phyloP scores from a whole-genome alignment of 2,329 filamentous ascomycete genomes.

The Fusarium napiforme region DNA sequence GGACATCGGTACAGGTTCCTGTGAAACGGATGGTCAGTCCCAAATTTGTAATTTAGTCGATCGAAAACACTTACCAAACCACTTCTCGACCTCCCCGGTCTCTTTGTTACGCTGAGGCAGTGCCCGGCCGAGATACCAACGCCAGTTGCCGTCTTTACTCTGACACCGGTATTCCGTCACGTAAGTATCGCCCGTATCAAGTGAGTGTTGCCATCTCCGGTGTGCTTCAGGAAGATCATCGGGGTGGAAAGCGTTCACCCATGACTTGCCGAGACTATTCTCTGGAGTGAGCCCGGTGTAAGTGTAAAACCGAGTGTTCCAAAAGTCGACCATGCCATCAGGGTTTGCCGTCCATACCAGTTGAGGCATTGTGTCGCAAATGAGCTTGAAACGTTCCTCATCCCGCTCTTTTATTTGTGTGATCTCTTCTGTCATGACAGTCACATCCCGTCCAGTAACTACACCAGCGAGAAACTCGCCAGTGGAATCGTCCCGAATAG shows the following conservation, averaged over 20 bases:
- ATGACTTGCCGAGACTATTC: slow-evolving; percentile 70
- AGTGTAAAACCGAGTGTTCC: slow-evolving; percentile 81
- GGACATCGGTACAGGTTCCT: slow-evolving; percentile 80
- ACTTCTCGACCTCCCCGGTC: slow-evolving; percentile 76
- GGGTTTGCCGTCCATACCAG: slow-evolving; percentile 79
- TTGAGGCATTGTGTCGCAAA: slow-evolving; percentile 78
- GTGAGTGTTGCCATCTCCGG: slow-evolving; percentile 69
- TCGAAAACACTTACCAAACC: slow-evolving; percentile 69
- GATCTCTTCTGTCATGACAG: slow-evolving; percentile 75
- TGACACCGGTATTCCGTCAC: slow-evolving; percentile 76
- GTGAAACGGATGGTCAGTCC: not conserved
- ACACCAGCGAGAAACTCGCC: slow-evolving; percentile 80
- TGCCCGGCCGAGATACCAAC: slow-evolving; percentile 82
- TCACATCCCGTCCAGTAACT: slow-evolving; percentile 78
- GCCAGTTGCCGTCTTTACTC: slow-evolving; percentile 74
- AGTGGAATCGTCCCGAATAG: slow-evolving; percentile 72
- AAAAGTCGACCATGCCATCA: slow-evolving; percentile 77
- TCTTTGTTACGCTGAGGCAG: slow-evolving; percentile 73
- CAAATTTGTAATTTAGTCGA: not conserved
- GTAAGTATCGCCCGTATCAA: slow-evolving; percentile 76
- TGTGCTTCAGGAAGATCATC: slow-evolving; percentile 71
- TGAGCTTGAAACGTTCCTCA: slow-evolving; percentile 78
- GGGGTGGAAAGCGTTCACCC: slow-evolving; percentile 73
- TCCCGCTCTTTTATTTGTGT: slow-evolving; percentile 75
- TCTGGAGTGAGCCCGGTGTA: slow-evolving; percentile 76